phyloP scores from a whole-genome alignment of 805 yeast species.

The Yamadazyma nakazawae region DNA sequence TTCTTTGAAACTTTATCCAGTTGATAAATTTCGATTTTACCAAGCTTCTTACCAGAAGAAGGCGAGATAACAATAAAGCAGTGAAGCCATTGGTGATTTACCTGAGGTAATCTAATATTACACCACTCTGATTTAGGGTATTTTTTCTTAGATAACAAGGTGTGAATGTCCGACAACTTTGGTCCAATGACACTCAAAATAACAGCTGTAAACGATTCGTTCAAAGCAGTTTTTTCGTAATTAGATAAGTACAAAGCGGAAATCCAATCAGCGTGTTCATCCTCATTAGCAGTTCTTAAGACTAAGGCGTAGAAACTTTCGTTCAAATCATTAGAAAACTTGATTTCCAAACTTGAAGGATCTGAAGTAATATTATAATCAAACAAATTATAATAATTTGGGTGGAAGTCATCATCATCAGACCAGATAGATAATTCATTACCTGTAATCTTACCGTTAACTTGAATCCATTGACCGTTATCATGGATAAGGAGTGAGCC shows the following conservation, averaged over 20 bases:
- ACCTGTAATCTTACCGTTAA: conserved; percentile 46
- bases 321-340: conserved; percentile 15
- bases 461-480: conserved; percentile 30
- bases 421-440: conserved; percentile 52
- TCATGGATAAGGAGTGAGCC: conserved; percentile 37
- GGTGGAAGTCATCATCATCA: conserved; percentile 39
- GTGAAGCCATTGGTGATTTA: conserved; percentile 57
- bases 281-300: conserved; percentile 20
- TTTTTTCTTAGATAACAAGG: conserved; percentile 48
- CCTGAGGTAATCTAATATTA: conserved; percentile 55
- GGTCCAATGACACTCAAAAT: conserved; percentile 57
- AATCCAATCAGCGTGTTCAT: conserved; percentile 37
- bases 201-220: conserved; percentile 65
- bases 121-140: conserved; percentile 58
- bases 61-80: conserved; percentile 52
- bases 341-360: conserved; percentile 5
- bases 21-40: conserved; percentile 52
- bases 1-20: conserved; percentile 49
- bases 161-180: conserved; percentile 54
- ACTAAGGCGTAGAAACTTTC: conserved; percentile 18
- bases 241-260: conserved; percentile 52
- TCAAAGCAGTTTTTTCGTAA: conserved; percentile 54
- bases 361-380: conserved; percentile 30
- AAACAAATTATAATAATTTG: conserved; percentile 50
- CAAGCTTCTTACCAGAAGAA: conserved; percentile 41